Base-by-base conservation (phyloP, 1,139 yeast genomes). In the Candida gigantensis region DNA sequence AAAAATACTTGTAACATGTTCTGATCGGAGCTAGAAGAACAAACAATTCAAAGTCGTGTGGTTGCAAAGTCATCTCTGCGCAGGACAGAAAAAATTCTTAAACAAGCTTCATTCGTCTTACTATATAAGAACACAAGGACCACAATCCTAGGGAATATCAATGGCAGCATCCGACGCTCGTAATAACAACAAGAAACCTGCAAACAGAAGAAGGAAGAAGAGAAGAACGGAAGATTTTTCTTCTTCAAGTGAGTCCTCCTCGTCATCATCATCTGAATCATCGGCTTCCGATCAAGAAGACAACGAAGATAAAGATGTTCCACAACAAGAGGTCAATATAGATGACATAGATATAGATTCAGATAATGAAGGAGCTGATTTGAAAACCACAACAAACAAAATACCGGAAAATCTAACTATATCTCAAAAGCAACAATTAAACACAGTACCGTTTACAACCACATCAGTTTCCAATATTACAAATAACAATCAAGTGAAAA, bases 221-320 rank as follows among this genome's bases (percentile, higher is more conserved):
- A 81, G 89, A 77, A 82, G 90, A 79, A 83, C 90, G 0, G 86
- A 81, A 38, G 81, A 68, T 41, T 65, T 66, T 30, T 68, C 74
- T 0, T 63, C 70, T 4, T 65, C 65, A 30, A 78, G 77, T 23
- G 68, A 68, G 16, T 74, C 79, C 15, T 67, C 74, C 1, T 68
- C 74, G 2, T 65, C 68, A 5, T 58, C 60, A 6, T 51, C 60
- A 3, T 43, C 51, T 4, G 45, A 39, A 21, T 40, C 48, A 3
- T 44, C 52, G 4, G 44, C 38, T 19, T 40, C 48, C 23, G 42
- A 44, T 5, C 37, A 40, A 9, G 45, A 36, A 20, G 47, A 45
- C 9, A 31, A 24, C 31, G n/a, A 21, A 13, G 34, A 30, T 13
- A 8, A 28, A 12, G 13, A 14, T 19, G 16, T 26, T 18, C 17